These are phyloP conservation scores for Dactylellina leptospora DNA, from an alignment of 2,329 filamentous ascomycete genomes.

Conservation along the genomic window DNA sequence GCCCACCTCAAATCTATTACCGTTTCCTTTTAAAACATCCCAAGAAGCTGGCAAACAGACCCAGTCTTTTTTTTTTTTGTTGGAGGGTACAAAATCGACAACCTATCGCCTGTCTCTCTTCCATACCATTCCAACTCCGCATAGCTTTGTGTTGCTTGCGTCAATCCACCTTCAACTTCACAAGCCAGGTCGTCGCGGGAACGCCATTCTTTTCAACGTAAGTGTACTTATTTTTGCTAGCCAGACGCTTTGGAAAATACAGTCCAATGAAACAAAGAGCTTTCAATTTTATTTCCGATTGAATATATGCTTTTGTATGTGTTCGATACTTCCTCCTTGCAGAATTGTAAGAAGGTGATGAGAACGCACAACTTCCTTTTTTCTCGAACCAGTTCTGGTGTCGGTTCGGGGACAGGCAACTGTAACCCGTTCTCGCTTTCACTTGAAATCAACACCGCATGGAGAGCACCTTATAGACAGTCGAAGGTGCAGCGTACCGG, in stretches of 20 bases:
- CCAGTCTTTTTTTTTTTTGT: constrained; percentile 13
- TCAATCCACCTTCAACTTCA: too few species aligned
- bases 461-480: constrained; percentile 14
- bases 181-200: not conserved
- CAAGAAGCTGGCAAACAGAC: constrained; percentile 29
- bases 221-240: not conserved
- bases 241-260: too few species aligned
- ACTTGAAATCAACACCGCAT: constrained; percentile 15
- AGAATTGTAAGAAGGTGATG: not conserved
- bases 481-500: constrained; percentile 24
- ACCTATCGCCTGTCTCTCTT: not conserved
- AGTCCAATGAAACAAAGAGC: too few species aligned
- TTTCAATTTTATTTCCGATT: too few species aligned
- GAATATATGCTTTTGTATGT: too few species aligned
- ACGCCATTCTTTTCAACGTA: constrained; percentile 6
- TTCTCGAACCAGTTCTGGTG: not conserved
- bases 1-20: constrained; percentile 23
- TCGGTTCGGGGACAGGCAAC: not conserved
- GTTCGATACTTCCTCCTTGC: too few species aligned
- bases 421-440: constrained; percentile 12
- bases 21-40: constrained; percentile 24
- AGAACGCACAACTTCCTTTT: not conserved
- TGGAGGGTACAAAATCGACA: not conserved
- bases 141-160: too few species aligned
- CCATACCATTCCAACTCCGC: constrained; percentile 8